Base-by-base conservation (phyloP, 1,284 basidiomycete genomes). In the Chalciporus sp. region DNA sequence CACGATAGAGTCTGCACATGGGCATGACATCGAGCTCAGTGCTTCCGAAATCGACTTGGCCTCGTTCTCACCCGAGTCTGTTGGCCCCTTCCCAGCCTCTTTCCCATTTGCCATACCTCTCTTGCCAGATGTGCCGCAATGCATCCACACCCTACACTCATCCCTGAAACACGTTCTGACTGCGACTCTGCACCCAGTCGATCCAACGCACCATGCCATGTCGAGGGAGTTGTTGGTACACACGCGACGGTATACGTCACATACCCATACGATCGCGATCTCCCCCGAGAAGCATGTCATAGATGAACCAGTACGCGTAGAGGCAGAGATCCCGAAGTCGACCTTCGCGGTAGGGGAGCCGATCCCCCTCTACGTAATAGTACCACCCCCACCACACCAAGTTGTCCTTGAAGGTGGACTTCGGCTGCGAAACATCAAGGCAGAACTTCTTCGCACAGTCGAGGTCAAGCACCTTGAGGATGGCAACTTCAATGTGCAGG, bases 51-150 rank as follows among this genome's bases (percentile, higher is more conserved):
- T 82, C 44, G 74, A 82, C 50, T 72, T 90, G 27, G 82, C 77
- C 58, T 75, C 76, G 14, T 62, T 63, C 26, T 47, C 59, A n/a
- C 44, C 66, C 42, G 62, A 71, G 52, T 67, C 72, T 47, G 66
- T 64, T 53, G 66, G 71, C 52, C 58, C 64, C 28, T 64, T 85
- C 54, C 84, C 86, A 3, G 79, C 84, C 4, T 81, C 84, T 16
- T 81, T 89, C 56, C 83, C 86, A 17, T 92, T 92, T 67, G 81
- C 90, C 16, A 84, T 92, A 58, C 90, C 88, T 7, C 77, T 92
- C 49, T 81, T 77, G 55, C 69, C 79, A 46, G 90, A 92, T 66
- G 84, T 86, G 8, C 89, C 90, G 0, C 90, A 92, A 69, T 88
- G 87, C 46, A 74, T 92, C 20, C 82, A 84, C 61, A 88, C 88